These are phyloP conservation scores for Dioszegia hungarica DNA, from an alignment of 768 basidiomycete genomes.

Conservation along the genomic window DNA sequence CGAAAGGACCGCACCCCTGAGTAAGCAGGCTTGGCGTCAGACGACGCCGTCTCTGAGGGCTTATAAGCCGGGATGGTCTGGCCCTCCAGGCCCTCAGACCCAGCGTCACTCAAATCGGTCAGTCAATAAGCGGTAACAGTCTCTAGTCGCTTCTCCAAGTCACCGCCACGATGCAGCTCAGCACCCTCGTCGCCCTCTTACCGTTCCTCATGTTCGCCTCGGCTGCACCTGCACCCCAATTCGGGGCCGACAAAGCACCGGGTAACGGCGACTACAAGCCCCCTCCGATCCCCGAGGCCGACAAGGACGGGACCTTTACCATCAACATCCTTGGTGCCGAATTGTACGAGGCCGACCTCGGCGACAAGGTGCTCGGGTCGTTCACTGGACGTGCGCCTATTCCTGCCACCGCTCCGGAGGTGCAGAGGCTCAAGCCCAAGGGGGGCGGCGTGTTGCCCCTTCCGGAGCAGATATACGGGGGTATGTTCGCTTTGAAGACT, in stretches of 20 bases:
- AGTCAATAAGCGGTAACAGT: too few species aligned
- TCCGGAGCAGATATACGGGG: not conserved
- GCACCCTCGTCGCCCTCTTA: not conserved
- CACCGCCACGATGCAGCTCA: not conserved
- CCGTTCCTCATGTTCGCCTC: not conserved
- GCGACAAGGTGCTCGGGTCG: not conserved
- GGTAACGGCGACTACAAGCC: not conserved
- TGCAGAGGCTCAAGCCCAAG: not conserved
- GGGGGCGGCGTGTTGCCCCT: not conserved
- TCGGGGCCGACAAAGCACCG: not conserved
- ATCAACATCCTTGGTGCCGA: not conserved
- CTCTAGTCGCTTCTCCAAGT: not conserved
- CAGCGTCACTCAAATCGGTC: too few species aligned
- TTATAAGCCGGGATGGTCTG: too few species aligned
- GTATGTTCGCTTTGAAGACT: not conserved
- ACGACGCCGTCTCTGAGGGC: too few species aligned
- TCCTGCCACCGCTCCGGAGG: not conserved
- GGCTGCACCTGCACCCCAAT: not conserved
- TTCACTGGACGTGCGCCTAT: not conserved
- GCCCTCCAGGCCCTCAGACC: too few species aligned
- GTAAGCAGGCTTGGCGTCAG: too few species aligned
- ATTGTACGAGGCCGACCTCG: not conserved
- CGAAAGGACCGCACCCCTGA: too few species aligned
- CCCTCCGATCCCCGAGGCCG: not conserved
- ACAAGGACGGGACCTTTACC: not conserved